Percentiles rank a stretch among this genome's conserved stretches.
Evolutionary conservation across 1,139 yeast species (phyloP).

Genomic region (Martiniozyma asiatica): DNA sequence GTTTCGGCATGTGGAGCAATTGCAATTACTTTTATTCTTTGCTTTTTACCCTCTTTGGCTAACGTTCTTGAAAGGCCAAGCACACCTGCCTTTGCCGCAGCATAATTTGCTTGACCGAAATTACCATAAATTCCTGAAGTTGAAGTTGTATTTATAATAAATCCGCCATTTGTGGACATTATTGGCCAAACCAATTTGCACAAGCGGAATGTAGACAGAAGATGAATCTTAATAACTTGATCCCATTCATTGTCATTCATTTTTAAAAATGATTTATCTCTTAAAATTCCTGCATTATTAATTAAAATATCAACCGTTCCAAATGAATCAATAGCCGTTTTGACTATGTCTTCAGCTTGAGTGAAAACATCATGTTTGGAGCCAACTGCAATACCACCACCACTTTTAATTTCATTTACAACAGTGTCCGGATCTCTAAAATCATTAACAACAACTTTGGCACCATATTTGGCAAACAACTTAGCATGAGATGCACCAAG

Average conservation of each 20-base stretch:
- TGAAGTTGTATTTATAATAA: conserved; percentile 79
- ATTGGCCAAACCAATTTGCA: conserved; percentile 91
- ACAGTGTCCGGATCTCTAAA: conserved; percentile 64
- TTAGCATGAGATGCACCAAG: conserved; percentile 86
- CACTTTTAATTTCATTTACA: conserved; percentile 61
- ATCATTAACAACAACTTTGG: conserved; percentile 91
- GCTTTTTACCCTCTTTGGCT: conserved; percentile 81
- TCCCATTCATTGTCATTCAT: conserved; percentile 82
- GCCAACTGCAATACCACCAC: conserved; percentile 76
- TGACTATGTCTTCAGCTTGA: conserved; percentile 64
- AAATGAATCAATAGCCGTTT: conserved; percentile 64
- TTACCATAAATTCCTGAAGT: conserved; percentile 96
- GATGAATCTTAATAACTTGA: conserved; percentile 70
- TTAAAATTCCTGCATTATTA: conserved; percentile 89
- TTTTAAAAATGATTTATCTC: conserved; percentile 82
- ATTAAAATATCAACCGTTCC: conserved; percentile 80
- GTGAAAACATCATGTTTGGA: conserved; percentile 74
- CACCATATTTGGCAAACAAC: conserved; percentile 81
- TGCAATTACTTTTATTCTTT: conserved; percentile 64
- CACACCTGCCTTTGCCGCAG: conserved; percentile 87
- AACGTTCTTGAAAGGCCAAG: conserved; percentile 75
- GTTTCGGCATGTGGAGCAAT: conserved; percentile 98
- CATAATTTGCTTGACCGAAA: conserved; percentile 94
- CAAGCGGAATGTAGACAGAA: conserved; percentile 70
- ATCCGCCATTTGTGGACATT: conserved; percentile 67